phyloP scores from a whole-genome alignment of 305 asterid genomes.

The Solanum hybrid region DNA sequence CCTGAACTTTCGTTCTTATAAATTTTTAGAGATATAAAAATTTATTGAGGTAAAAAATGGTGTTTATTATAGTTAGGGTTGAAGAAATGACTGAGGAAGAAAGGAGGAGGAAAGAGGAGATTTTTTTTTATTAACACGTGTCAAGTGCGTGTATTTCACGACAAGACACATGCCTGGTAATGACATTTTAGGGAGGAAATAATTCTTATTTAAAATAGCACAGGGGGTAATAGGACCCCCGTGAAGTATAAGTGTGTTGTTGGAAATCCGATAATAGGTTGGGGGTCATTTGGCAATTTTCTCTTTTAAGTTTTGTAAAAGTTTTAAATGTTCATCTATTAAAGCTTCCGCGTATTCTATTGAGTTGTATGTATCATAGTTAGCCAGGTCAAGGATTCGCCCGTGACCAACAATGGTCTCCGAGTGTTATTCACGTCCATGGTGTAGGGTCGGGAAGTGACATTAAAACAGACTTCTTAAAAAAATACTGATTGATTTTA shows the following conservation, averaged over 20 bases:
- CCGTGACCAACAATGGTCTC: neutral
- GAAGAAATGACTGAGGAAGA: neutral
- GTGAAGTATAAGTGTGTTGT: neutral
- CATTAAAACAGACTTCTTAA: neutral
- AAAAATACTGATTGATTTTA: neutral
- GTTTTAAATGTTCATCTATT: too few relatives aligned
- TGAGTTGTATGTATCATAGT: neutral
- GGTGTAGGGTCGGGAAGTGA: accelerated
- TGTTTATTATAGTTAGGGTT: neutral
- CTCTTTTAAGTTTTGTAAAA: too few relatives aligned
- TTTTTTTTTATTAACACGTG: neutral
- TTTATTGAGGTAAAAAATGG: neutral
- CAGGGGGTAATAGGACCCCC: neutral
- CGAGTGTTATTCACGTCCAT: neutral
- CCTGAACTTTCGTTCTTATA: too few relatives aligned
- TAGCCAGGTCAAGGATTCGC: neutral
- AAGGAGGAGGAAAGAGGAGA: neutral
- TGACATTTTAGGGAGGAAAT: neutral
- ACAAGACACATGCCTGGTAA: neutral
- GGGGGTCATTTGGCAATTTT: neutral
- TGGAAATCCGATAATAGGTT: neutral
- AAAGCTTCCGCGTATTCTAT: neutral
- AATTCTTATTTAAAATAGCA: neutral
- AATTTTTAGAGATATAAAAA: too few relatives aligned
- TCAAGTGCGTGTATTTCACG: neutral